phyloP scores from a whole-genome alignment of 306 rosid genomes.

The Castanea mollissima region DNA sequence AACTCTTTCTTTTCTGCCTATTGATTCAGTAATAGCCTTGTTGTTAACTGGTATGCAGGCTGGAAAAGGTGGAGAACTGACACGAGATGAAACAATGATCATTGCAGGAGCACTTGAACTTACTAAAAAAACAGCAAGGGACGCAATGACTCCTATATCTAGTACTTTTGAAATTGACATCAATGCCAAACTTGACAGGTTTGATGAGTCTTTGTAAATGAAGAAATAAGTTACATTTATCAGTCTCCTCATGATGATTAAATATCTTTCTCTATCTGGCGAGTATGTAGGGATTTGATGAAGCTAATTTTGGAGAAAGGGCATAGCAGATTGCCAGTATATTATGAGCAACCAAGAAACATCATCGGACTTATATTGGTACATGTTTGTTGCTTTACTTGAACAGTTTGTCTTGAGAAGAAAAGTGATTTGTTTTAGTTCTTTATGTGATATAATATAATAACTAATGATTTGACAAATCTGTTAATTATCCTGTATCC shows the following conservation, averaged over 20 bases:
- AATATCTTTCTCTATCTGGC: not conserved
- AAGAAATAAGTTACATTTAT: not conserved
- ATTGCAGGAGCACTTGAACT: slow-evolving; percentile 98
- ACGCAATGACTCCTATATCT: slow-evolving; percentile 87
- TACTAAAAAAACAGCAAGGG: slow-evolving; percentile 68
- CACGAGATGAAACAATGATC: slow-evolving; percentile 90
- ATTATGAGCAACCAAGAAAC: slow-evolving; percentile 81
- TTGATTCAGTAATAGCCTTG: not conserved
- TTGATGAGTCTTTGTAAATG: slow-evolving; percentile 1
- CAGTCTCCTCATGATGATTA: not conserved
- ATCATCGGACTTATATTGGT: slow-evolving; percentile 91
- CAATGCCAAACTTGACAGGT: slow-evolving; percentile 81
- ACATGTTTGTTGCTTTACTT: not conserved
- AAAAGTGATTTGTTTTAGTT: not conserved
- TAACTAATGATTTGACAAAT: too few relatives aligned
- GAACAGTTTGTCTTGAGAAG: not conserved
- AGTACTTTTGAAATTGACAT: slow-evolving; percentile 73
- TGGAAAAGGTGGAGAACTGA: slow-evolving; percentile 97
- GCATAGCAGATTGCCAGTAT: slow-evolving; percentile 95
- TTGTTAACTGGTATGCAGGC: slow-evolving; percentile 51
- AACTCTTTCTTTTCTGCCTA: not conserved
- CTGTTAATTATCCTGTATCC: too few relatives aligned
- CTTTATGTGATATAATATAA: too few relatives aligned
- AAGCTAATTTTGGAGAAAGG: slow-evolving; percentile 72
- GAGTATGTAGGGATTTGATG: slow-evolving; percentile 64